A percentile compares a stretch with the other conserved stretches of the same genome.
Evolutionary conservation across 2,329 filamentous ascomycete genomes (phyloP).

Genomic region (Lasiodiplodia hormozganensis): DNA sequence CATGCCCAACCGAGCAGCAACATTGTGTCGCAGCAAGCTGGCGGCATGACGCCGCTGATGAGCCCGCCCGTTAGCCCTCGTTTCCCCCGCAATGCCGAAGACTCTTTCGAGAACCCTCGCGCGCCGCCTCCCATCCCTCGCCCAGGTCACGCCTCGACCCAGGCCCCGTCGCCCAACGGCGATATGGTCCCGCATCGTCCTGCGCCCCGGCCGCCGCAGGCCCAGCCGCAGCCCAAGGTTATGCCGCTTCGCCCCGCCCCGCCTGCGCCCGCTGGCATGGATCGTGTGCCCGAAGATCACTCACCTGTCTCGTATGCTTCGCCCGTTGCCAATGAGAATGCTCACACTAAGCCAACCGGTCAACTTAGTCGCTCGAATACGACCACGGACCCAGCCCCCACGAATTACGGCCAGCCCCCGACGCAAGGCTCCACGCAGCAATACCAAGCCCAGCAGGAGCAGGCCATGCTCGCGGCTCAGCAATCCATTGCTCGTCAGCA

Average conservation of each 20-base stretch:
- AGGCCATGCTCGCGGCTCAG: conserved; percentile 80
- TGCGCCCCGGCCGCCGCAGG: conserved; percentile 81
- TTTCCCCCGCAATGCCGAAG: conserved; percentile 82
- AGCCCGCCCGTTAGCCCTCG: conserved; percentile 84
- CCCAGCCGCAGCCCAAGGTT: conserved; percentile 52
- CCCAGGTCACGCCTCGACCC: conserved; percentile 52
- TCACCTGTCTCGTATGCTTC: conserved; percentile 52
- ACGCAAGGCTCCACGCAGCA: conserved; percentile 47
- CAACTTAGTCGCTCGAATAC: conserved; percentile 53
- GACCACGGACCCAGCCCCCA: conserved; percentile 44
- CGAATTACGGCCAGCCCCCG: conserved; percentile 29
- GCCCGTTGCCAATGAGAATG: conserved; percentile 34
- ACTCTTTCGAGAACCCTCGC: conserved; percentile 96
- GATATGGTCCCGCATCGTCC: conserved; percentile 78
- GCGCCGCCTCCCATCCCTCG: conserved; percentile 86
- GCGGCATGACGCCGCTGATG: conserved; percentile 60
- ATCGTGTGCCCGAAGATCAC: conserved; percentile 41
- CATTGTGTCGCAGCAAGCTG: conserved; percentile 31
- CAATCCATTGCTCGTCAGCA: conserved; percentile 66
- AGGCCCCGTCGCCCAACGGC: conserved; percentile 51
- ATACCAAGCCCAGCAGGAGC: conserved; percentile 79
- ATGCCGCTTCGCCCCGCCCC: conserved; percentile 64
- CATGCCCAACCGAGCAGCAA: conserved; percentile 69
- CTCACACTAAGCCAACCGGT: conserved; percentile 41
- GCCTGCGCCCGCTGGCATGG: conserved; percentile 57